Evolutionary conservation across 768 basidiomycete species (phyloP).

Genomic region (Mycena albidolilacea): DNA sequence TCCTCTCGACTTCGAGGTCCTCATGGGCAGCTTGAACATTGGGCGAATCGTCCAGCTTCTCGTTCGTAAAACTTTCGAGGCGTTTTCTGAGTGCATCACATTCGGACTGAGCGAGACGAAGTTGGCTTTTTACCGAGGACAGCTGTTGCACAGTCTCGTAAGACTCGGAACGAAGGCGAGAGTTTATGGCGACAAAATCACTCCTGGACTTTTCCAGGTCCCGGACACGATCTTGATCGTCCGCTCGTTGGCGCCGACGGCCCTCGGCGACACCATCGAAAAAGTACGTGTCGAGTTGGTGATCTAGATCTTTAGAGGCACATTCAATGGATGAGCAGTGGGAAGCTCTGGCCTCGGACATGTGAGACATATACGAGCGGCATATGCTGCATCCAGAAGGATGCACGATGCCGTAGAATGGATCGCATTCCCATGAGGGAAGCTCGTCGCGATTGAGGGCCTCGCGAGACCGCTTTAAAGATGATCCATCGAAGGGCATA

Average conservation of each 20-base stretch:
- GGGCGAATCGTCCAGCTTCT: conserved; percentile 7
- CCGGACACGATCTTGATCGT: conserved; percentile 53
- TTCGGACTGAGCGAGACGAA: conserved; percentile 49
- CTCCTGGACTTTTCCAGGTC: conserved; percentile 50
- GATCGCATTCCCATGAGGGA: conserved; percentile 57
- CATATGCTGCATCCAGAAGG: conserved; percentile 56
- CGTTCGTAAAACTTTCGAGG: conserved; percentile 24
- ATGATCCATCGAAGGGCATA: conserved; percentile 29
- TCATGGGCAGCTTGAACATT: conserved; percentile 15
- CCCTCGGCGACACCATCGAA: conserved; percentile 58
- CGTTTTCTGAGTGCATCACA: conserved; percentile 52
- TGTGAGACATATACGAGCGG: conserved; percentile 56
- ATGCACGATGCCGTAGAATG: conserved; percentile 57
- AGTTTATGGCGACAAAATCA: conserved; percentile 38
- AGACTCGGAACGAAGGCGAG: conserved; percentile 48
- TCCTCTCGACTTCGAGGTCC: conserved; percentile 31
- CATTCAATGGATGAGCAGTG: conserved; percentile 55
- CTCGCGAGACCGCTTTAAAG: conserved; percentile 33
- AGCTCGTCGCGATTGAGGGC: conserved; percentile 28
- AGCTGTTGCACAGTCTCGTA: conserved; percentile 50
- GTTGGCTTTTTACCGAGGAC: conserved; percentile 41
- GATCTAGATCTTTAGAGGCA: conserved; percentile 57
- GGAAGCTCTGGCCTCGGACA: conserved; percentile 54
- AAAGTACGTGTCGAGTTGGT: conserved; percentile 54
- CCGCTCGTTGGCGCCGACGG: conserved; percentile 56